A percentile compares a stretch with the other conserved stretches of the same genome.
These are phyloP conservation scores for Phlebiopsis flavidoalba DNA, from an alignment of 768 basidiomycete species.

Conservation along the genomic window DNA sequence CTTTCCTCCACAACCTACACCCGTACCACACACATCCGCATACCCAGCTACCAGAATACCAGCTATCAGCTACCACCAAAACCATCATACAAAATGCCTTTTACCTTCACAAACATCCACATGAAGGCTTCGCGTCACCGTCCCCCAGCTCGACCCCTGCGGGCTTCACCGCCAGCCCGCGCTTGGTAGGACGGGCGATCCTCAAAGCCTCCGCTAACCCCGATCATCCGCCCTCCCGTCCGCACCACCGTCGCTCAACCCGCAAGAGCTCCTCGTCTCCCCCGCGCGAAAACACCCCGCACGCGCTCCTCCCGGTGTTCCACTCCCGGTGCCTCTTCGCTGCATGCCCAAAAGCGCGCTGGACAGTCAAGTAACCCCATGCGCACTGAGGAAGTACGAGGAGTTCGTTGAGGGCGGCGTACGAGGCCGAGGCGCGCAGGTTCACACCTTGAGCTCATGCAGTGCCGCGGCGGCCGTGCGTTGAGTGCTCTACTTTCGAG, in stretches of 20 bases:
- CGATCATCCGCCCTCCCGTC: neutral
- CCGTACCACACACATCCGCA: too few species aligned
- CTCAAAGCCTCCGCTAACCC: too few species aligned
- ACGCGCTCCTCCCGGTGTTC: neutral
- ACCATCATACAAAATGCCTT: too few species aligned
- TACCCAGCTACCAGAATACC: too few species aligned
- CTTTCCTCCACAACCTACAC: too few species aligned
- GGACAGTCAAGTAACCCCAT: neutral
- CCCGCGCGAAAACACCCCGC: neutral
- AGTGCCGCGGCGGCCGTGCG: too few species aligned
- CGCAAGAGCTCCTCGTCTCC: neutral
- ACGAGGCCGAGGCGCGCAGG: neutral
- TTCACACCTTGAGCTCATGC: neutral
- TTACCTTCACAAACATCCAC: too few species aligned
- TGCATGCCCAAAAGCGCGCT: neutral
- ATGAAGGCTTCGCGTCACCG: too few species aligned
- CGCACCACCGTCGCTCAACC: neutral
- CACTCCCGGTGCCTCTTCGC: neutral
- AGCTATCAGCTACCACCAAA: too few species aligned
- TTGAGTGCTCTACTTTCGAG: neutral
- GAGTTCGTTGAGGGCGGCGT: neutral
- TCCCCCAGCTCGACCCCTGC: too few species aligned
- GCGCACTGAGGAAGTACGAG: neutral
- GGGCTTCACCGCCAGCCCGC: too few species aligned
- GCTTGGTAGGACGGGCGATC: too few species aligned